Conservation (phyloP, 1,139 yeast species). For the Hemisphaericaspora xylofermentans region DNA sequence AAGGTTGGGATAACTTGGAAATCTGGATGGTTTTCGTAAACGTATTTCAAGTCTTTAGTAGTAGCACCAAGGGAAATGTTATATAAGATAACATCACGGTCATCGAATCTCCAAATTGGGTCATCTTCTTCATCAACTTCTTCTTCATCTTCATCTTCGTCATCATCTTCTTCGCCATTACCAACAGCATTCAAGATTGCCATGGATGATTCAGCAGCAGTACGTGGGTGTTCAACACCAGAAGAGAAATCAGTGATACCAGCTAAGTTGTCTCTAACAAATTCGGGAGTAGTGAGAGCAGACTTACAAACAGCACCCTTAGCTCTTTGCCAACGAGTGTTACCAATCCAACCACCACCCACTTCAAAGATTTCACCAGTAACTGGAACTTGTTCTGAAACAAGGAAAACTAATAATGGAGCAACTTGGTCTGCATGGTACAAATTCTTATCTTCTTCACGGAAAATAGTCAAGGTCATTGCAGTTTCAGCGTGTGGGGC, state of each 20-base stretch:
- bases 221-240: slow-evolving; percentile 58
- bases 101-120: slow-evolving; percentile 50
- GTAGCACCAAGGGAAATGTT: slow-evolving; percentile 89
- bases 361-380: slow-evolving; percentile 45
- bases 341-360: slow-evolving; percentile 92
- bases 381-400: slow-evolving; percentile 68
- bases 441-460: slow-evolving; percentile 71
- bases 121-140: slow-evolving; percentile 53
- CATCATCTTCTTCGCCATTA: slow-evolving; percentile 51
- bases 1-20: slow-evolving; percentile 92
- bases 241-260: slow-evolving; percentile 64
- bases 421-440: slow-evolving; percentile 91
- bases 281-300: slow-evolving; percentile 62
- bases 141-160: slow-evolving; percentile 46
- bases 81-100: slow-evolving; percentile 77
- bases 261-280: slow-evolving; percentile 64
- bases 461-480: slow-evolving; percentile 88
- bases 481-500: slow-evolving; percentile 99
- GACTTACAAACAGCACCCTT: slow-evolving; percentile 73
- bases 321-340: slow-evolving; percentile 93
- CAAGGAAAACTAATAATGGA: slow-evolving; percentile 77
- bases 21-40: slow-evolving; percentile 72
- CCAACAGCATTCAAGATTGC: slow-evolving; percentile 69
- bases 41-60: slow-evolving; percentile 72
- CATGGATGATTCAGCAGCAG: slow-evolving; percentile 77